A percentile compares a stretch with the other conserved stretches of the same genome.
Evolutionary conservation across 768 basidiomycete species (phyloP).

Genomic region (Pholiota conissans): DNA sequence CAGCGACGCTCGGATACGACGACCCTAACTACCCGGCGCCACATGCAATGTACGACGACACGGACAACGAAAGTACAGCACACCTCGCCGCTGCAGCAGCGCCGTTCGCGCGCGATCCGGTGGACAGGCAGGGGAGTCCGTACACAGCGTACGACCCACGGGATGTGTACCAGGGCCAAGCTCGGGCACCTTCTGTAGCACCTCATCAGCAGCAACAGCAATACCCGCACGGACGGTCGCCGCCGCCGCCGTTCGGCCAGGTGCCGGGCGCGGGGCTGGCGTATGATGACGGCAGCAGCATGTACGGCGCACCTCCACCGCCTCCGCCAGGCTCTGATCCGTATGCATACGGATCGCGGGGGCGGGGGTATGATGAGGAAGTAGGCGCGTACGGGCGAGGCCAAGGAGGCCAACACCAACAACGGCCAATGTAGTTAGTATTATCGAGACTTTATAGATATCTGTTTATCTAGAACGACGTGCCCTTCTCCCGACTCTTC

Average conservation of each 20-base stretch:
- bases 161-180: slow-evolving; percentile 58
- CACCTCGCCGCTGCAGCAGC: slow-evolving; percentile 62
- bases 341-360: slow-evolving; percentile 16
- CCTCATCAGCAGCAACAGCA: slow-evolving; percentile 19
- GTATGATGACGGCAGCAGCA: slow-evolving; percentile 35
- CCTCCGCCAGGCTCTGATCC: slow-evolving; percentile 7
- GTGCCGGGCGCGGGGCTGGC: slow-evolving; percentile 26
- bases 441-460: slow-evolving; percentile 12
- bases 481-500: neutral
- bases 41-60: slow-evolving; percentile 57
- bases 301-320: slow-evolving; percentile 9
- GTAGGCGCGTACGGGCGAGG: slow-evolving; percentile 26
- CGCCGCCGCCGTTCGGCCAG: slow-evolving; percentile 17
- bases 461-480: too few relatives aligned
- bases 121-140: slow-evolving; percentile 33
- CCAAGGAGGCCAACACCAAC: slow-evolving; percentile 20
- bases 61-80: slow-evolving; percentile 63
- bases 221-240: slow-evolving; percentile 11
- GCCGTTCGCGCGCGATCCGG: slow-evolving; percentile 51
- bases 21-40: slow-evolving; percentile 39
- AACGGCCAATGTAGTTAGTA: slow-evolving; percentile 29
- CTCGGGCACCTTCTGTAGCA: slow-evolving; percentile 34
- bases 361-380: slow-evolving; percentile 32
- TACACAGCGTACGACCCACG: slow-evolving; percentile 41
- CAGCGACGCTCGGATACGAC: slow-evolving; percentile 54